A percentile compares a stretch with the other conserved stretches of the same genome.
phyloP scores from a whole-genome alignment of 1,284 basidiomycete genomes.

The Heterobasidion parviporum region DNA sequence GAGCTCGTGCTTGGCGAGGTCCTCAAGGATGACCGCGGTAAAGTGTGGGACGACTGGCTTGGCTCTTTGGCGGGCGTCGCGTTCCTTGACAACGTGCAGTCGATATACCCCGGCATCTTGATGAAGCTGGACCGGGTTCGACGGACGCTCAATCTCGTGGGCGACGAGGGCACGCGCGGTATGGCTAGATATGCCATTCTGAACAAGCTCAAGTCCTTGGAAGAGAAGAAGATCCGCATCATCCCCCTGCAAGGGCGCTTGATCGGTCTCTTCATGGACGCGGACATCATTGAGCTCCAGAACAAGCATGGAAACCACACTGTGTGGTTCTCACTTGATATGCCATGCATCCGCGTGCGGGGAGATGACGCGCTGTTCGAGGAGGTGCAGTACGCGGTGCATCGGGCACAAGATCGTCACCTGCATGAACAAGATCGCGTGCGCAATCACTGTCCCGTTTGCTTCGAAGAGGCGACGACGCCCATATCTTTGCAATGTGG shows the following conservation, averaged over 20 bases:
- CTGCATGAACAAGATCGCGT: slow-evolving; percentile 8
- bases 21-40: slow-evolving; percentile 37
- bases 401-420: slow-evolving; percentile 23
- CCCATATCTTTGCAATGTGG: slow-evolving; percentile 51
- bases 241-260: slow-evolving; percentile 39
- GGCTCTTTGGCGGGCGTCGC: slow-evolving; percentile 26
- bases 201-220: slow-evolving; percentile 32
- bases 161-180: slow-evolving; percentile 29
- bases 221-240: slow-evolving; percentile 27
- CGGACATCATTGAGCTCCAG: slow-evolving; percentile 29
- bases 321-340: slow-evolving; percentile 23
- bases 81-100: slow-evolving; percentile 38
- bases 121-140: slow-evolving; percentile 34
- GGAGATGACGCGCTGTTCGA: slow-evolving; percentile 29
- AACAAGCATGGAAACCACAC: slow-evolving; percentile 32
- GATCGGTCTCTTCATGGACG: slow-evolving; percentile 35
- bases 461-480: slow-evolving; percentile 41
- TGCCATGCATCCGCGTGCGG: slow-evolving; percentile 23
- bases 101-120: slow-evolving; percentile 25
- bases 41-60: slow-evolving; percentile 60
- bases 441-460: slow-evolving; percentile 45
- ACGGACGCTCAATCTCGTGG: slow-evolving; percentile 45
- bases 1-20: slow-evolving; percentile 51
- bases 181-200: slow-evolving; percentile 35
- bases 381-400: slow-evolving; percentile 30